Evolutionary conservation across 257 asterid genomes (phyloP), one percentile per base, ranked within the genome.

Genomic region (Salvia rosmarinus): DNA sequence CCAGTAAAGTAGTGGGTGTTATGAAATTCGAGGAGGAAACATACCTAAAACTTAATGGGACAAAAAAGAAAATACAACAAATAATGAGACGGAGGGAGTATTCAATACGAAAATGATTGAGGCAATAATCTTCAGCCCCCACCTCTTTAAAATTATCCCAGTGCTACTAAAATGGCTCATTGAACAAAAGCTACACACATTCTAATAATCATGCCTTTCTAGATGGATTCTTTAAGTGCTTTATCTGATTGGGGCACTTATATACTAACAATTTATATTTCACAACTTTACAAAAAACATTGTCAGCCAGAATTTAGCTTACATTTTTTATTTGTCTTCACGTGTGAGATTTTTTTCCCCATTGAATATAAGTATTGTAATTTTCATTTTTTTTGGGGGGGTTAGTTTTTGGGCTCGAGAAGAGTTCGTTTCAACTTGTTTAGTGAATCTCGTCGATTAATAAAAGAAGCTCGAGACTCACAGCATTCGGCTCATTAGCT

Each of bases 81-180:
- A n/a, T n/a, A n/a, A n/a, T n/a, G n/a, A n/a, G n/a, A n/a, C n/a
- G n/a, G n/a, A n/a, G n/a, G n/a, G n/a, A n/a, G n/a, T n/a, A 42
- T 85, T 87, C 83, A 68, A 74, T 60, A 56, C 60, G 71, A 61
- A 60, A 78, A 83, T 83, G 80, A 85, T 79, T 80, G 80, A 52
- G 70, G 77, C 75, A 78, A 78, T 71, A 76, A 75, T 71, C 60
- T 51, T 57, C 21, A 60, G 79, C 54, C 72, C 72, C 88, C 76
- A 72, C 78, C 37, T 75, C 67, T 42, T 42, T 20, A 34, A 77
- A 56, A 64, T 39, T 74, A 80, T 80, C 52, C 43, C n/a, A 72
- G 28, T 63, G 49, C 58, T 64, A 61, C 67, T 58, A 74, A 46
- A 72, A 59, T 25, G 72, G 34, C 16, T 28, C 9, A 58, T 43